Conservation (phyloP, 2,329 filamentous ascomycete genomes). For the Incumbomyces lentus region DNA sequence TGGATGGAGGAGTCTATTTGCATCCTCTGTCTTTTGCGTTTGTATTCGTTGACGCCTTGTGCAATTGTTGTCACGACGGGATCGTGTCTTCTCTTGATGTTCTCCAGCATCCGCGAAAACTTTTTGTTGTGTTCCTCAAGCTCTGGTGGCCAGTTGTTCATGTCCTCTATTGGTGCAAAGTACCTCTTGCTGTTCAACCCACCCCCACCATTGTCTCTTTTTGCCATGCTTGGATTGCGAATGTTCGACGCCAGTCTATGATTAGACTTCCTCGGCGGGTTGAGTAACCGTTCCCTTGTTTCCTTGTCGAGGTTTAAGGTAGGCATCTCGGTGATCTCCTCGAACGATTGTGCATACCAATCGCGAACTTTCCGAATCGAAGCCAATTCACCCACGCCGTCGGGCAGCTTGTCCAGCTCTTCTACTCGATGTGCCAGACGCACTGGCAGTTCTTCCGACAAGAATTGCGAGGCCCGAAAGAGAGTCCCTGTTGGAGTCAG, state of each 20-base stretch:
- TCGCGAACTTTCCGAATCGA: constrained; percentile 91
- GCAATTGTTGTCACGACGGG: constrained; percentile 96
- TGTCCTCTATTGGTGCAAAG: constrained; percentile 84
- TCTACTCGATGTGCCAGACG: constrained; percentile 91
- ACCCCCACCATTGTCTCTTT: constrained; percentile 43
- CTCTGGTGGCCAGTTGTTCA: constrained; percentile 83
- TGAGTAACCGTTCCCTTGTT: constrained; percentile 65
- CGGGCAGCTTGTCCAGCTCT: constrained; percentile 81
- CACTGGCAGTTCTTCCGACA: constrained; percentile 95
- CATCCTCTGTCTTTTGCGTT: constrained; percentile 89
- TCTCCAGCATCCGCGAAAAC: constrained; percentile 79
- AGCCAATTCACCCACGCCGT: constrained; percentile 95
- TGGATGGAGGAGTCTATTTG: constrained; percentile 95
- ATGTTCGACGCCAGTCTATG: constrained; percentile 71
- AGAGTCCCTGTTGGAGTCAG: constrained; percentile 58
- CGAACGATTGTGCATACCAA: constrained; percentile 99
- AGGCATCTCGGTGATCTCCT: constrained; percentile 88
- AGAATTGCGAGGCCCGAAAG: constrained; percentile 94
- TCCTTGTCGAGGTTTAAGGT: constrained; percentile 67
- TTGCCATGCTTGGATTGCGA: constrained; percentile 78
- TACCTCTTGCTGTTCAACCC: constrained; percentile 57
- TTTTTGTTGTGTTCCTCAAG: constrained; percentile 86
- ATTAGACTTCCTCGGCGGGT: constrained; percentile 38
- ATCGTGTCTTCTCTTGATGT: constrained; percentile 92
- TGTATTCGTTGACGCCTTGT: constrained; percentile 96